A percentile compares a stretch with the other conserved stretches of the same genome.
phyloP scores from a whole-genome alignment of 1,284 basidiomycete species.

The Ceratobasidium sp. region DNA sequence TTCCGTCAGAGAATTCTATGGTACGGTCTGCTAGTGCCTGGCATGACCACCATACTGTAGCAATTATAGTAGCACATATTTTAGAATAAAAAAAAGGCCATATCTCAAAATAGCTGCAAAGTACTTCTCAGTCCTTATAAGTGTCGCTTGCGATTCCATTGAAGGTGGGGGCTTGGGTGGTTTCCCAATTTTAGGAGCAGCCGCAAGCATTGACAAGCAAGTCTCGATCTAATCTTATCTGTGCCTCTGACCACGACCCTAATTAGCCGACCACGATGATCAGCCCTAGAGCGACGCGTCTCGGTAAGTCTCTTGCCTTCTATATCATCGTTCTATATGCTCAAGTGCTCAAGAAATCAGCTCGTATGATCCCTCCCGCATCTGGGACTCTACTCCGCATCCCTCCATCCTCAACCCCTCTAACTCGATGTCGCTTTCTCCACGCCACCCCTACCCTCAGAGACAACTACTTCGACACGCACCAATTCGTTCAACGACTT shows the following conservation, averaged over 20 bases:
- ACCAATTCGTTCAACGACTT: conserved; percentile 88
- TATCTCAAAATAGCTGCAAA: too few relatives aligned
- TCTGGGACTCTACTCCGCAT: too few relatives aligned
- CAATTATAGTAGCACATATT: too few relatives aligned
- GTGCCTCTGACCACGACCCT: background rate
- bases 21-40: too few relatives aligned
- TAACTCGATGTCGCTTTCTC: background rate
- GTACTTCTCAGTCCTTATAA: too few relatives aligned
- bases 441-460: background rate
- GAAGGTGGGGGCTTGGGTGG: too few relatives aligned
- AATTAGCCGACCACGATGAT: conserved; percentile 8
- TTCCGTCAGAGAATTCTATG: too few relatives aligned
- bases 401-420: background rate
- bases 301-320: background rate
- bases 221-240: conserved; percentile 31
- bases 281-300: conserved; percentile 7
- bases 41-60: too few relatives aligned
- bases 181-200: too few relatives aligned
- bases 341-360: background rate
- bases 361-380: background rate
- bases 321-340: background rate
- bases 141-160: background rate
- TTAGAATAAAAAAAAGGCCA: background rate
- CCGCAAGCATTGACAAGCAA: background rate
- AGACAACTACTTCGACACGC: conserved; percentile 86